Evolutionary conservation across 192 early-diverging fungal species (phyloP).

Genomic region (Coemansia sp.): DNA sequence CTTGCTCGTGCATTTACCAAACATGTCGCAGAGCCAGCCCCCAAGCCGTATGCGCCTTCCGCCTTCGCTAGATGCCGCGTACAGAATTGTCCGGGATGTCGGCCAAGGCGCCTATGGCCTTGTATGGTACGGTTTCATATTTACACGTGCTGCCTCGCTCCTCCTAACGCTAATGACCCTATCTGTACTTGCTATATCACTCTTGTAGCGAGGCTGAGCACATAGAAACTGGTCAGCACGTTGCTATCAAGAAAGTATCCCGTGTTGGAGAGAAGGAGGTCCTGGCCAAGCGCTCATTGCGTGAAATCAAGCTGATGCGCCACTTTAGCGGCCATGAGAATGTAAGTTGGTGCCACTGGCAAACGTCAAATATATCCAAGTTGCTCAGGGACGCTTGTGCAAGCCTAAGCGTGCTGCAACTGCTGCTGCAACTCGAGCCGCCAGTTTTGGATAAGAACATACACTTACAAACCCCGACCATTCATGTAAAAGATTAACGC

Average conservation of each 20-base stretch:
- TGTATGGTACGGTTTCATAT: slow-evolving; percentile 63
- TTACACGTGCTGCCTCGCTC: neutral
- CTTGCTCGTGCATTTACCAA: neutral
- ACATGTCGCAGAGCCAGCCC: slow-evolving; percentile 35
- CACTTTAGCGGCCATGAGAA: slow-evolving; percentile 96
- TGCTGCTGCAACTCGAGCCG: neutral
- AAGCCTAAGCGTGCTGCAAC: neutral
- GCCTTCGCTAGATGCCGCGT: slow-evolving; percentile 59
- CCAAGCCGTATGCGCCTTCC: slow-evolving; percentile 58
- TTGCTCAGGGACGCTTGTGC: neutral
- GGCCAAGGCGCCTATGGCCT: slow-evolving; percentile 89
- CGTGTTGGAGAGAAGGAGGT: slow-evolving; percentile 83
- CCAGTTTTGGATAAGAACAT: neutral
- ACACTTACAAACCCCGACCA: no score
- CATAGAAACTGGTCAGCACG: slow-evolving; percentile 74
- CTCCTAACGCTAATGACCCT: neutral
- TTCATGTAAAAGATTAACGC: no score
- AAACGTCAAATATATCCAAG: neutral
- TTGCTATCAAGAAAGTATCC: slow-evolving; percentile 92
- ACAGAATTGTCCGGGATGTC: slow-evolving; percentile 76
- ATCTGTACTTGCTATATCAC: neutral
- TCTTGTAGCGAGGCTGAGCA: slow-evolving; percentile 76
- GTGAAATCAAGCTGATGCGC: slow-evolving; percentile 89
- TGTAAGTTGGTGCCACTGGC: slow-evolving; percentile 25
- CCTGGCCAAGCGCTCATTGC: slow-evolving; percentile 82